These are phyloP conservation scores for Cytospora piceae DNA, from an alignment of 2,329 filamentous ascomycete genomes.

Conservation along the genomic window DNA sequence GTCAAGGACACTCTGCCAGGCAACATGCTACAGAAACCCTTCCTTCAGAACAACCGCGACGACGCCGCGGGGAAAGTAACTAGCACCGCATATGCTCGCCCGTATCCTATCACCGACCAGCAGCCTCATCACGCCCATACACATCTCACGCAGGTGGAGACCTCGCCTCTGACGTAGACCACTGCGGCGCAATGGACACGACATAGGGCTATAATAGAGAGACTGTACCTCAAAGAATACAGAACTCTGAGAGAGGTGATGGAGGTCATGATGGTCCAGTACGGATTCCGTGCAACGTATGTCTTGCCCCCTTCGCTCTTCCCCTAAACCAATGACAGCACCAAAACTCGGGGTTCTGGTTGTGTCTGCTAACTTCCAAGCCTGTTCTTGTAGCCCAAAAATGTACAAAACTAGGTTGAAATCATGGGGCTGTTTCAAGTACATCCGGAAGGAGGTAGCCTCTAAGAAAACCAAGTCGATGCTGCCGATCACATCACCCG, in stretches of 20 bases:
- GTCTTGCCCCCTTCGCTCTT: neutral
- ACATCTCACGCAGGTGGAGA: too few species aligned
- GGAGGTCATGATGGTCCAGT: slow-evolving; percentile 1
- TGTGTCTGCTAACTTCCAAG: neutral
- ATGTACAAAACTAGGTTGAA: slow-evolving; percentile 17
- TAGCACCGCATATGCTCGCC: too few species aligned
- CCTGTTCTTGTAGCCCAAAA: neutral
- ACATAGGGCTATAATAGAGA: neutral
- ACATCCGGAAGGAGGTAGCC: neutral
- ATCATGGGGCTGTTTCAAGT: slow-evolving; percentile 11
- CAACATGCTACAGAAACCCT: too few species aligned
- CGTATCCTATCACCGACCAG: too few species aligned
- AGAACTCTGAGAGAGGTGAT: slow-evolving; percentile 1
- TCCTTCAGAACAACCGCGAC: too few species aligned
- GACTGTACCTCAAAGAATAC: slow-evolving; percentile 11
- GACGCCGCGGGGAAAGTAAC: too few species aligned
- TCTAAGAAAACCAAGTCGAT: too few species aligned
- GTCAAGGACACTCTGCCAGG: too few species aligned
- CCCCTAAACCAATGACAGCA: neutral
- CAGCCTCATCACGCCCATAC: too few species aligned
- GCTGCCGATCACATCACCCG: neutral
- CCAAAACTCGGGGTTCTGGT: too few species aligned
- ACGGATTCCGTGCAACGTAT: slow-evolving; percentile 10
- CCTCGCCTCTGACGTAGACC: neutral
- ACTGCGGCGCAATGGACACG: slow-evolving; percentile 6